Conservation (phyloP, 208 protist genomes). For the Blastocrithidia nonstop region DNA sequence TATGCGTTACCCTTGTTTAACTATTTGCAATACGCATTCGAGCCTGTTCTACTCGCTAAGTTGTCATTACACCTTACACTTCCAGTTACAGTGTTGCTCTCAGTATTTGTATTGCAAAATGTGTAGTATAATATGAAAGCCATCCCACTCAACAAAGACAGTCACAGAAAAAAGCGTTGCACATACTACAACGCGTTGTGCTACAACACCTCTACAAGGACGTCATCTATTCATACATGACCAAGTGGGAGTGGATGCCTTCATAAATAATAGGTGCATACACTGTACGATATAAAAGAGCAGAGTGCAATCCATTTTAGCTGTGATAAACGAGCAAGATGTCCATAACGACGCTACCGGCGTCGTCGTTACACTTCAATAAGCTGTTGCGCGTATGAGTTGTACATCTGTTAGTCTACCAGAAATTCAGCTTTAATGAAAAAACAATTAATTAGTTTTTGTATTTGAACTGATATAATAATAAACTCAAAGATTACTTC, state of each 20-base stretch:
- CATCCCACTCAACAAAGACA: neutral
- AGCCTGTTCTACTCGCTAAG: too few species aligned
- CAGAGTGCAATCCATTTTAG: constrained; percentile 8
- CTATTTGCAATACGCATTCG: too few species aligned
- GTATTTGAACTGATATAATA: neutral
- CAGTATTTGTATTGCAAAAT: too few species aligned
- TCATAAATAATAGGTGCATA: too few species aligned
- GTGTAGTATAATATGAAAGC: too few species aligned
- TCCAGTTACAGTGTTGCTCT: too few species aligned
- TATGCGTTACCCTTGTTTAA: too few species aligned
- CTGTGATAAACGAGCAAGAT: constrained; percentile 8
- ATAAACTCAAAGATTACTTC: neutral
- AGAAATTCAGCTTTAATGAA: too few species aligned
- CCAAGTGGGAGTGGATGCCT: constrained; percentile 13
- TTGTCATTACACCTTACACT: too few species aligned
- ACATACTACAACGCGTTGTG: constrained; percentile 7
- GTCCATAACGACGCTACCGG: constrained; percentile 8
- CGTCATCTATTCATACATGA: constrained; percentile 49
- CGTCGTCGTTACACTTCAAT: constrained; percentile 14
- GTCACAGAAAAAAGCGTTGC: neutral
- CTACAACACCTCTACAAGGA: constrained; percentile 63
- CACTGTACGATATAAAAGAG: too few species aligned
- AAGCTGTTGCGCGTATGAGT: constrained; percentile 14
- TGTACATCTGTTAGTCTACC: too few species aligned
- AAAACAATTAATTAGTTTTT: too few species aligned